phyloP scores from a whole-genome alignment of 192 early-diverging fungal species.

The Powellomyces hirtus region DNA sequence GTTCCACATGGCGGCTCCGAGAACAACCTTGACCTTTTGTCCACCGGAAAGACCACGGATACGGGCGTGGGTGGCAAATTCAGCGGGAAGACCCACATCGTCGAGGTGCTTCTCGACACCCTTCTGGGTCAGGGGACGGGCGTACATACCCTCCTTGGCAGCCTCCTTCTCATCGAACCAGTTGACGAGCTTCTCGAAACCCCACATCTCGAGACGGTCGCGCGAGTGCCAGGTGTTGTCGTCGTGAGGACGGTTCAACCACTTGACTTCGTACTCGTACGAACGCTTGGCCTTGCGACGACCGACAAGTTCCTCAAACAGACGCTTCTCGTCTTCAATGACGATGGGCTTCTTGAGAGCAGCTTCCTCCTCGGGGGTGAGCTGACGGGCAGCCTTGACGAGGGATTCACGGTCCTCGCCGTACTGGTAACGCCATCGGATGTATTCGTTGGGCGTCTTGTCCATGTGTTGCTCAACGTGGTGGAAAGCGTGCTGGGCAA shows the following conservation, averaged over 20 bases:
- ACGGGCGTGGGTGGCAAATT: conserved; percentile 75
- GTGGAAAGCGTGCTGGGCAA: conserved; percentile 86
- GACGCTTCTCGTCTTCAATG: conserved; percentile 53
- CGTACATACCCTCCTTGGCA: conserved; percentile 67
- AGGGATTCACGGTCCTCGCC: conserved; percentile 75
- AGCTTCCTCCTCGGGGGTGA: conserved; percentile 63
- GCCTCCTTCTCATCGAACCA: conserved; percentile 79
- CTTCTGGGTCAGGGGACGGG: conserved; percentile 66
- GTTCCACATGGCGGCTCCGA: conserved; percentile 82
- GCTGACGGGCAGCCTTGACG: conserved; percentile 65
- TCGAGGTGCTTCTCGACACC: conserved; percentile 67
- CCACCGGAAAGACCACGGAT: conserved; percentile 77
- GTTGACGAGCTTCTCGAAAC: conserved; percentile 72
- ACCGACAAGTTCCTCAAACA: conserved; percentile 63
- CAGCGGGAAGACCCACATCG: conserved; percentile 73
- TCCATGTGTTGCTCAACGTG: conserved; percentile 81
- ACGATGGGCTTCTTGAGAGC: conserved; percentile 44
- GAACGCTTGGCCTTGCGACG: conserved; percentile 76
- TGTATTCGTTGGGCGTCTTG: conserved; percentile 80
- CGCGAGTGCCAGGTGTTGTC: conserved; percentile 69
- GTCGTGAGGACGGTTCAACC: conserved; percentile 60
- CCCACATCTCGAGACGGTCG: conserved; percentile 67
- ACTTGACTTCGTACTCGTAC: conserved; percentile 82
- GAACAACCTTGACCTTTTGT: conserved; percentile 85
- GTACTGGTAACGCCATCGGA: conserved; percentile 79